Conservation (phyloP, 306 rosid species). For the Ormosia emarginata region DNA sequence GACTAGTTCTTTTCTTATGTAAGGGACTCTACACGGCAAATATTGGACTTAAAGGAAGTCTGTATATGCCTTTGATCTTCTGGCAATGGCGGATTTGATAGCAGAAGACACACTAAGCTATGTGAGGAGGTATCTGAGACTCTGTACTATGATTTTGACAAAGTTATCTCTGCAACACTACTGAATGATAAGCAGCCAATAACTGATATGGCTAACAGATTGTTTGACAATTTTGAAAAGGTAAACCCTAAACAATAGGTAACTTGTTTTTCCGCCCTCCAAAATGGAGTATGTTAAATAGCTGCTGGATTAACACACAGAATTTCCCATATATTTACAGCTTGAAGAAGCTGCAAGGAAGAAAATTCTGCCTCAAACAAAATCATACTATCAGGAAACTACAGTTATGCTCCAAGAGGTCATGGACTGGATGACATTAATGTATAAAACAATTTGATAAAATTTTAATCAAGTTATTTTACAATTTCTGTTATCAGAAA, state of each 20-base stretch:
- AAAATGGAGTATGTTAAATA: background rate
- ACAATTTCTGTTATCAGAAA: background rate
- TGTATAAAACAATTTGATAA: background rate
- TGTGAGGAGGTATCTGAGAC: conserved; percentile 70
- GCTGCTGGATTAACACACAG: background rate
- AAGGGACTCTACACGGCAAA: conserved; percentile 66
- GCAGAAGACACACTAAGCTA: conserved; percentile 69
- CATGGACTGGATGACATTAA: background rate
- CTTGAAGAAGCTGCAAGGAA: conserved; percentile 77
- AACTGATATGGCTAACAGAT: conserved; percentile 62
- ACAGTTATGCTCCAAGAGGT: conserved; percentile 47
- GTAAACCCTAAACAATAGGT: conserved; percentile 26
- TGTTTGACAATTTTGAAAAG: conserved; percentile 82
- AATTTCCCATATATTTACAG: conserved; percentile 36
- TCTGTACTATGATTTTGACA: conserved; percentile 83
- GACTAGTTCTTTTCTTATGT: conserved; percentile 70
- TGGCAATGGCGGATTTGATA: conserved; percentile 80
- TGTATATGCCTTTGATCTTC: conserved; percentile 69
- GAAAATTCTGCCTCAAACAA: conserved; percentile 31
- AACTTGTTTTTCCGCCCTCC: too few relatives aligned
- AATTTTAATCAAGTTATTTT: background rate
- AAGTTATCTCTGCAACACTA: conserved; percentile 65
- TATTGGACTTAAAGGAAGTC: conserved; percentile 67
- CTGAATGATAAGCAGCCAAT: conserved; percentile 61
- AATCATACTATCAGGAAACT: conserved; percentile 58